Evolutionary conservation across 2,329 filamentous ascomycete species (phyloP), one percentile per base, ranked within the genome.

Genomic region (Metarhizium humberi): DNA sequence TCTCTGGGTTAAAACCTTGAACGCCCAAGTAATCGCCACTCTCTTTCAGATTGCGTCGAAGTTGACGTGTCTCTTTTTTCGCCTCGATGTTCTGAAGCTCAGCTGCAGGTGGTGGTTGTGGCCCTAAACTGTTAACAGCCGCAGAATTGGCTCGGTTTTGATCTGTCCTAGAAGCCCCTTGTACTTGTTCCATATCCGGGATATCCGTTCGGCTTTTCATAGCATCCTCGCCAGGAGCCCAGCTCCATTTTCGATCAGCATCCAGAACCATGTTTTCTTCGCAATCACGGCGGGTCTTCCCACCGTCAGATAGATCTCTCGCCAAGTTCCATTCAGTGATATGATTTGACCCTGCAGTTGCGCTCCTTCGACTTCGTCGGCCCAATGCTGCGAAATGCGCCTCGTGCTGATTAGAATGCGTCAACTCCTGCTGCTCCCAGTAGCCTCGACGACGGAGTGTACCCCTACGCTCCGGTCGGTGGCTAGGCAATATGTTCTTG

Each of bases 21-120:
- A 83, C 77, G 2, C 80, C 80, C 0, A 84, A 72, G 61, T 76
- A 84, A 63, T 85, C 81, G 4, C 79, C 79, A 54, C 77, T 81
- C 54, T 77, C 73, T 57, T 76, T 79, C 54, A 82, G 69, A 45
- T 64, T 73, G 48, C 72, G 71, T 6, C 79, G 73, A 40, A 72
- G 67, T 6, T 61, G 60, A 2, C 69, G 66, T 42, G 64, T 58
- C 48, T 69, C 65, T 43, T 58, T 63, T 53, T 68, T 74, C 2
- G 64, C 64, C 13, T 69, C 63, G 1, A 64, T 56, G 16, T 16
- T 43, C 20, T 56, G 52, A 14, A 49, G 18, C 7, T 56, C 52
- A 4, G 48, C 13, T 11, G 48, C 30, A 8, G 52, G 38, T 11
- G 16, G 29, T 10, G 49, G 36, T 18, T 20, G 48, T 16, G 55